Base-by-base conservation (phyloP, 805 yeast genomes). In the Nakazawaea ernobii region DNA sequence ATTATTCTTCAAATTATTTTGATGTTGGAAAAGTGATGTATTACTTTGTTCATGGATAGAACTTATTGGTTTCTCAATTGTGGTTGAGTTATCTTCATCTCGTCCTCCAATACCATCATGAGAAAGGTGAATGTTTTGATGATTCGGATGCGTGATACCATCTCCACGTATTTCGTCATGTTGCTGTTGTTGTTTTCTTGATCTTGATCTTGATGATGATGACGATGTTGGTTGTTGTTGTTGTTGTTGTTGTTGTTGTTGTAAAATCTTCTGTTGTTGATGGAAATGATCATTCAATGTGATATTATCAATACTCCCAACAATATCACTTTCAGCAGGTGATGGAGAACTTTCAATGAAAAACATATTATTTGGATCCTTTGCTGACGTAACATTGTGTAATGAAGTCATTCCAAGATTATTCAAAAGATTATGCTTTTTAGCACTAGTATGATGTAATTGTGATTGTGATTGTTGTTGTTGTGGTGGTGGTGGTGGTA, bases 291-390 rank as follows among this genome's bases (percentile, higher is more conserved):
- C 46, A 14, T 48, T 39, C 32, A 48, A 38, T 8, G 51, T 42
- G 27, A 50, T 44, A 26, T 47, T 27, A 42, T 51, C 54, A n/a
- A 49, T 51, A 27, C 49, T 43, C 4, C 50, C 54, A 26, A 51
- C 44, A 8, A 51, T 29, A 17, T 51, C 53, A 33, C 45, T 35
- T 29, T 49, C 53, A 17, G 54, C 63, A 6, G 65, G 60, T 4
- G 65, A 61, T 6, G 66, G 63, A 2, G 67, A 61, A 41, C 60
- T 59, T 40, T 61, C 63, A 32, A 63, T 57, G 53, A 51, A 63
- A 45, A 63, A 63, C 65, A 63, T 63, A 39, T 52, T 52, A n/a
- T 54, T 55, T 8, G 42, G 39, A 9, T 43, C 40, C 13, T 17
- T 35, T 6, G 17, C 20, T 5, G 26, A 24, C 6, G 11, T 43